A percentile compares a stretch with the other conserved stretches of the same genome.
Conservation (phyloP, 441 rosid species). For the Pelargonium australe region DNA sequence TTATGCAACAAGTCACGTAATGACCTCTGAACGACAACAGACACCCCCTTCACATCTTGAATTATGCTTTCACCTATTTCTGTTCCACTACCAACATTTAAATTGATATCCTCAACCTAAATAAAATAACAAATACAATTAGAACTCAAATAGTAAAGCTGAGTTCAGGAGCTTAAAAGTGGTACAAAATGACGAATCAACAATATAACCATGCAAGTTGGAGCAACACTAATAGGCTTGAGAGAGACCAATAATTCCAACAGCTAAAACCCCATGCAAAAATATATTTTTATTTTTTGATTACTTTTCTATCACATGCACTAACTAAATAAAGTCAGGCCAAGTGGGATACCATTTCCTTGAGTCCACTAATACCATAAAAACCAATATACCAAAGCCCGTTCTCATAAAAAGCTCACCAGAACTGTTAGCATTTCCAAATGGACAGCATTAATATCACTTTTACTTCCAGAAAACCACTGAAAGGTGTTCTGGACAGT, state of each 20-base stretch:
- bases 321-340: constrained; percentile 5
- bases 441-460: constrained; percentile 79
- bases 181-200: background rate
- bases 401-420: constrained; percentile 46
- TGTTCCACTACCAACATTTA: constrained; percentile 79
- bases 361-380: constrained; percentile 13
- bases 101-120: constrained; percentile 91
- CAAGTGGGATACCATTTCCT: constrained; percentile 3
- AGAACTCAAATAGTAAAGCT: background rate
- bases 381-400: constrained; percentile 14
- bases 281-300: background rate
- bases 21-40: constrained; percentile 74
- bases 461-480: constrained; percentile 77
- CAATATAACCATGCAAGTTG: too few relatives aligned
- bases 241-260: constrained; percentile 14
- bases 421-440: constrained; percentile 66
- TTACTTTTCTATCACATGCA: constrained; percentile 1
- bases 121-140: constrained; percentile 5
- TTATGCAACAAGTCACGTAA: constrained; percentile 89
- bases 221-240: constrained; percentile 1
- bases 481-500: constrained; percentile 81
- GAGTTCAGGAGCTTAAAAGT: constrained; percentile 7
- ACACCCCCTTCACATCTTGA: constrained; percentile 86
- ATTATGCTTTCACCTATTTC: constrained; percentile 88
- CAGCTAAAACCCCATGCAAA: constrained; percentile 1